Evolutionary conservation across 805 yeast species (phyloP).

Genomic region (Myxozyma neotropica): DNA sequence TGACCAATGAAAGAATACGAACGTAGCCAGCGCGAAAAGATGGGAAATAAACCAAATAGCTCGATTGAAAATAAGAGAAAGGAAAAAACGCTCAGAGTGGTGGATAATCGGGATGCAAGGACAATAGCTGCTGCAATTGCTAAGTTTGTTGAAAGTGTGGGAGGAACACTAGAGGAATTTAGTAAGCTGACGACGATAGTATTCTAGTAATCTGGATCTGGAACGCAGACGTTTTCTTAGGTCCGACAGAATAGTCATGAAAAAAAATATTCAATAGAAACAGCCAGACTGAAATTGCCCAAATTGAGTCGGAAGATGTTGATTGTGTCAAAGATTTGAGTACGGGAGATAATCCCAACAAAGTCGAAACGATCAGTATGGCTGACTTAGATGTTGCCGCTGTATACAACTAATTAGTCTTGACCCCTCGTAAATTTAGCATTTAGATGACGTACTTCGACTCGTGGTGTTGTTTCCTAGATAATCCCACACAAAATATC

Average conservation of each 20-base stretch:
- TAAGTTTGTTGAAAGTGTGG: constrained; percentile 76
- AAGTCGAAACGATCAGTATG: constrained; percentile 64
- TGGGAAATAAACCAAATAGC: constrained; percentile 70
- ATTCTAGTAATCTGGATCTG: neutral
- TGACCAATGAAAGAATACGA: constrained; percentile 37
- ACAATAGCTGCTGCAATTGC: constrained; percentile 86
- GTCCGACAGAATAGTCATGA: constrained; percentile 65
- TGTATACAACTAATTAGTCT: neutral
- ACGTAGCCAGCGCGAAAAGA: constrained; percentile 64
- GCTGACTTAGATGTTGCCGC: constrained; percentile 56
- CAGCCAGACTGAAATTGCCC: constrained; percentile 87
- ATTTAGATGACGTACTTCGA: constrained; percentile 3
- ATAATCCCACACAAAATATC: constrained; percentile 38
- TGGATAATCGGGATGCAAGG: constrained; percentile 78
- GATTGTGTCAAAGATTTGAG: constrained; percentile 84
- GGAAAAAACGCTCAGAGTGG: constrained; percentile 78
- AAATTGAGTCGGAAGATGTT: constrained; percentile 89
- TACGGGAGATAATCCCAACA: constrained; percentile 84
- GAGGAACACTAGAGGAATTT: constrained; percentile 35
- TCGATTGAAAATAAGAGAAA: constrained; percentile 76
- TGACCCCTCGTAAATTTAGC: neutral
- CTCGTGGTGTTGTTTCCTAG: constrained; percentile 15
- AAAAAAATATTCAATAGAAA: constrained; percentile 66
- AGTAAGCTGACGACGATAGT: neutral
- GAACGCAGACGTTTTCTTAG: constrained; percentile 14